These are phyloP conservation scores for Kwoniella europaea DNA, from an alignment of 768 basidiomycete species.

Conservation along the genomic window DNA sequence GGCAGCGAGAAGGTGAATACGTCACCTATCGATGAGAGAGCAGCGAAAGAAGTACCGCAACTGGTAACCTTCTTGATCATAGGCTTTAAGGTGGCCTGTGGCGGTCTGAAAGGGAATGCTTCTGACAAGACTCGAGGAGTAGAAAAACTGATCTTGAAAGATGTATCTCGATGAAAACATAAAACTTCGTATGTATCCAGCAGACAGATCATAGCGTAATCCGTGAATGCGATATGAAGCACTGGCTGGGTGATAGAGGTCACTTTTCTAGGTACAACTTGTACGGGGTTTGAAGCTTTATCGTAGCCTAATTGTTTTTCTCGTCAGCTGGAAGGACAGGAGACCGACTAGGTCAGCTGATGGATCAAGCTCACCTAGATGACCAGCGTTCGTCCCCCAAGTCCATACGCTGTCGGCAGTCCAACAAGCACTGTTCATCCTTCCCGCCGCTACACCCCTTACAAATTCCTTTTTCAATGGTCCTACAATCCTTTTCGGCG, in stretches of 20 bases:
- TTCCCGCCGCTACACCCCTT: conserved; percentile 81
- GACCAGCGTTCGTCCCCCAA: conserved; percentile 93
- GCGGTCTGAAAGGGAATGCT: conserved; percentile 78
- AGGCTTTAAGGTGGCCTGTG: conserved; percentile 72
- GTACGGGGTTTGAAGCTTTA: conserved; percentile 72
- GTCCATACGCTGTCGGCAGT: conserved; percentile 63
- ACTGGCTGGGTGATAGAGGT: conserved; percentile 76
- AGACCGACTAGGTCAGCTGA: neutral
- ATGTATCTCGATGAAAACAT: conserved; percentile 76
- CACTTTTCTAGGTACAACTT: conserved; percentile 77
- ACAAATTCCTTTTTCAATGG: conserved; percentile 78
- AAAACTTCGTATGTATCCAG: conserved; percentile 78
- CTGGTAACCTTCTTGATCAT: conserved; percentile 78
- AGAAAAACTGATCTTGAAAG: conserved; percentile 82
- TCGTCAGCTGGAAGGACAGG: neutral
- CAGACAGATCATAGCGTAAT: conserved; percentile 80
- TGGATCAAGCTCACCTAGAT: conserved; percentile 69
- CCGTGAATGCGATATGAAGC: conserved; percentile 70
- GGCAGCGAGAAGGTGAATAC: conserved; percentile 76
- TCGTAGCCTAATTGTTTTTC: conserved; percentile 68
- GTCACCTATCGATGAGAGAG: conserved; percentile 84
- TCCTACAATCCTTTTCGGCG: conserved; percentile 75
- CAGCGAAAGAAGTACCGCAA: conserved; percentile 80
- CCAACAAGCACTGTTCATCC: conserved; percentile 87
- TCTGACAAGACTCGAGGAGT: conserved; percentile 75